These are phyloP conservation scores for Pulveroboletus sp. DNA, from an alignment of 768 basidiomycete species.

Conservation along the genomic window DNA sequence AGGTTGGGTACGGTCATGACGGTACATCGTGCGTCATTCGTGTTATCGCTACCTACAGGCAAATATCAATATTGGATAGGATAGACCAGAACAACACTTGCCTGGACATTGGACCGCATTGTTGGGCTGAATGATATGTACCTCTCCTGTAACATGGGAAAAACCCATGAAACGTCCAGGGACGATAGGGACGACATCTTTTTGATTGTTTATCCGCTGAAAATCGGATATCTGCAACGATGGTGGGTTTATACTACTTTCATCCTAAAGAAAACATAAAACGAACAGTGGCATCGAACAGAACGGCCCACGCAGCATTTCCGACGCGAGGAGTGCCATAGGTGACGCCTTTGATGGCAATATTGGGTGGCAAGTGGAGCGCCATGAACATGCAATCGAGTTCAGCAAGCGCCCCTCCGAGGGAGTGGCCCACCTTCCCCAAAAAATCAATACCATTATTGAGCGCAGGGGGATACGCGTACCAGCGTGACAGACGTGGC, in stretches of 20 bases:
- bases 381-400: slow-evolving; percentile 49
- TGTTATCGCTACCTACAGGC: slow-evolving; percentile 51
- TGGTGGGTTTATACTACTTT: not conserved
- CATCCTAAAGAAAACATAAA: not conserved
- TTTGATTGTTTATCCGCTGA: slow-evolving; percentile 28
- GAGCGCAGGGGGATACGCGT: slow-evolving; percentile 6
- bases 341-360: slow-evolving; percentile 31
- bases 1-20: slow-evolving; percentile 55
- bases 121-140: slow-evolving; percentile 39
- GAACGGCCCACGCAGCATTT: slow-evolving; percentile 27
- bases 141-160: slow-evolving; percentile 37
- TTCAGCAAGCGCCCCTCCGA: slow-evolving; percentile 54
- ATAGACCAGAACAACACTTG: slow-evolving; percentile 3
- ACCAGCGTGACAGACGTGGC: slow-evolving; percentile 43
- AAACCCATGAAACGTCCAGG: slow-evolving; percentile 52
- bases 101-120: slow-evolving; percentile 43
- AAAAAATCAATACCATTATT: not conserved
- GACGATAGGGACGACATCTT: slow-evolving; percentile 53
- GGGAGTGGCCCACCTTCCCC: slow-evolving; percentile 47
- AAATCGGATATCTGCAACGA: slow-evolving; percentile 21
- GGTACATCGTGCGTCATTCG: slow-evolving; percentile 50
- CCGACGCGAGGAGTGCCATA: slow-evolving; percentile 32
- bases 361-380: slow-evolving; percentile 41
- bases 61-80: not conserved
- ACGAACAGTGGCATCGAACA: slow-evolving; percentile 27